These are phyloP conservation scores for Monoraphidium neglectum DNA, from an alignment of 139 green algal genomes.

Conservation along the genomic window DNA sequence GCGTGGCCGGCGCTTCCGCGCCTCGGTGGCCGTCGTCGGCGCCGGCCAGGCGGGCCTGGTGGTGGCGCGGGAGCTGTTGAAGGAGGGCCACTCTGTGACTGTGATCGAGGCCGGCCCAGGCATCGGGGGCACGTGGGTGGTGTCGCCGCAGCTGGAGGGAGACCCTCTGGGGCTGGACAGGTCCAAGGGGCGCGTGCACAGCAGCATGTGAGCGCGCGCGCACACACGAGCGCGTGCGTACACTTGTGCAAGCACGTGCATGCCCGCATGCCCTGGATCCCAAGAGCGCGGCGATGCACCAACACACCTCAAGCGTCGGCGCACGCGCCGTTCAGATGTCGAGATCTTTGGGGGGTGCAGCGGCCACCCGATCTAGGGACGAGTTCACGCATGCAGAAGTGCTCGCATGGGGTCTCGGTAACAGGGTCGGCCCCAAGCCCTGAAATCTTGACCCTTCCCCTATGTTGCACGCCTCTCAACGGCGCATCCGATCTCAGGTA, in stretches of 20 bases:
- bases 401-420: too few species aligned
- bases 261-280: too few species aligned
- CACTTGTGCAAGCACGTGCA: neutral
- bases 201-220: constrained; percentile 54
- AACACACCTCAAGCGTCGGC: too few species aligned
- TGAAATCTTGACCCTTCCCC: too few species aligned
- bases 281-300: too few species aligned
- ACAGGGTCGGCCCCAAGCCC: too few species aligned
- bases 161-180: constrained; percentile 14
- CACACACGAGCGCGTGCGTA: constrained; percentile 5
- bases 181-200: constrained; percentile 29
- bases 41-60: constrained; percentile 75
- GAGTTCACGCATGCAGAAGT: too few species aligned
- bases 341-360: too few species aligned
- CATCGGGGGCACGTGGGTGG: constrained; percentile 50
- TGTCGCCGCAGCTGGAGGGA: constrained; percentile 13
- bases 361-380: too few species aligned
- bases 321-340: too few species aligned
- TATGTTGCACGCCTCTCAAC: neutral
- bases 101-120: constrained; percentile 63
- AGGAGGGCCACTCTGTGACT: constrained; percentile 58
- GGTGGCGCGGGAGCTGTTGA: constrained; percentile 59
- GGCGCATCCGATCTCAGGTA: constrained; percentile 47
- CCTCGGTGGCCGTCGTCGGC: constrained; percentile 54
- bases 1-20: too few species aligned